Evolutionary conservation across 768 basidiomycete genomes (phyloP).

Genomic region (Leccinum subtestaceum): DNA sequence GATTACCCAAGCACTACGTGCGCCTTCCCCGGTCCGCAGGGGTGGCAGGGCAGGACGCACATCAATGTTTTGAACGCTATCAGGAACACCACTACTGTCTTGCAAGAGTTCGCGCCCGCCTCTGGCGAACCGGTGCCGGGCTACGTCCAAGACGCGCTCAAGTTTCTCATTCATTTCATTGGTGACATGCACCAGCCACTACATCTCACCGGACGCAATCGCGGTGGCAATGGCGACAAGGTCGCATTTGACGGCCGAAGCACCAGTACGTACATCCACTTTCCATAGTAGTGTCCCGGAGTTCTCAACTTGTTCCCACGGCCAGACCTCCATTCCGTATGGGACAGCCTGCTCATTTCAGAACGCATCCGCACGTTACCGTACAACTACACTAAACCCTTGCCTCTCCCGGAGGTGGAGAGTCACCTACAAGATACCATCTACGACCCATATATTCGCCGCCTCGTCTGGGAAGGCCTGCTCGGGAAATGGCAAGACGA

Average conservation of each 20-base stretch:
- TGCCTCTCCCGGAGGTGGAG: conserved; percentile 69
- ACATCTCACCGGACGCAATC: conserved; percentile 83
- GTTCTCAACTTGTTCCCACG: neutral
- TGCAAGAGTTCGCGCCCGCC: conserved; percentile 47
- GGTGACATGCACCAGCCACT: conserved; percentile 95
- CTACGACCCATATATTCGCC: conserved; percentile 86
- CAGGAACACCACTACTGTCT: conserved; percentile 66
- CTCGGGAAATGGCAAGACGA: conserved; percentile 64
- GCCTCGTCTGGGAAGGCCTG: conserved; percentile 83
- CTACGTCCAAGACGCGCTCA: conserved; percentile 73
- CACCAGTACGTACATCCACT: conserved; percentile 54
- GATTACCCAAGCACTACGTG: conserved; percentile 81
- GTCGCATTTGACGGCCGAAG: conserved; percentile 69
- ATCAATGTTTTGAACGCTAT: conserved; percentile 77
- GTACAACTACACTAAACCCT: conserved; percentile 70
- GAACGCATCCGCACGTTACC: conserved; percentile 74
- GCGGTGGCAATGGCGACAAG: conserved; percentile 82
- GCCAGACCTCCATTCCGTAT: conserved; percentile 79
- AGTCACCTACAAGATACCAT: conserved; percentile 68
- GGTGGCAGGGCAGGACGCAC: conserved; percentile 60
- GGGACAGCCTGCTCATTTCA: conserved; percentile 83
- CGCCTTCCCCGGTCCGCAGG: conserved; percentile 67
- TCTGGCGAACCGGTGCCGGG: conserved; percentile 23
- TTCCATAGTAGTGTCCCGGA: neutral
- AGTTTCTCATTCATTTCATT: conserved; percentile 90